Conservation (phyloP, 352 stramenopile genomes). For the Achlya hypogyna region DNA sequence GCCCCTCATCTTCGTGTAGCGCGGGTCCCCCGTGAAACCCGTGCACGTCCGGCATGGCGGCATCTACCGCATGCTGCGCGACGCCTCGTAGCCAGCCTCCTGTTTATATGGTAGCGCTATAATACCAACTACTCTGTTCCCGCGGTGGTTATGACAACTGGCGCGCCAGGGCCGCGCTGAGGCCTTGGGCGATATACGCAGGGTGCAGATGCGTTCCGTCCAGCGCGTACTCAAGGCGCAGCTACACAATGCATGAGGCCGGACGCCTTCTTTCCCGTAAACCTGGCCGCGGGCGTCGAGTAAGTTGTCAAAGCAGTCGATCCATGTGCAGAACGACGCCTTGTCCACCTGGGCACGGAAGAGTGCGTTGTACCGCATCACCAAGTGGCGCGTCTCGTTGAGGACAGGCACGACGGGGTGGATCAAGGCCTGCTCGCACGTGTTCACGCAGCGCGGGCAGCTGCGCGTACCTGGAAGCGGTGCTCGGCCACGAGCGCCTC, state of each 20-base stretch:
- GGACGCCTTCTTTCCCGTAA: not conserved
- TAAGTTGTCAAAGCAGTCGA: constrained; percentile 85
- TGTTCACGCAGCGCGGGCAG: not conserved
- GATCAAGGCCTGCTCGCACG: constrained; percentile 32
- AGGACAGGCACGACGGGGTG: constrained; percentile 86
- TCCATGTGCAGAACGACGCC: constrained; percentile 58
- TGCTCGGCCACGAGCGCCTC: constrained; percentile 40
- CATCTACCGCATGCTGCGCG: constrained; percentile 61
- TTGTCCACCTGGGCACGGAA: constrained; percentile 35
- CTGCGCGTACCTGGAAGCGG: constrained; percentile 36
- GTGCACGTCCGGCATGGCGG: constrained; percentile 47
- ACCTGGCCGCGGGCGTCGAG: constrained; percentile 40
- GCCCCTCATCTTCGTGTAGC: not conserved
- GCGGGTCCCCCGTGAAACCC: constrained; percentile 27
- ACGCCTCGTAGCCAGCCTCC: constrained; percentile 15
- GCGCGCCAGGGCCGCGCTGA: not conserved
- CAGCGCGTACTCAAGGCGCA: constrained; percentile 41
- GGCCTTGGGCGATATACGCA: constrained; percentile 35
- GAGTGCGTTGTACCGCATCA: constrained; percentile 76
- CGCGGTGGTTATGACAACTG: not conserved
- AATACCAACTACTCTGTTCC: too few species aligned
- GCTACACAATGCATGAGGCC: constrained; percentile 22
- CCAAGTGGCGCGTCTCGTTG: constrained; percentile 73
- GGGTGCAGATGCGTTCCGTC: constrained; percentile 85
- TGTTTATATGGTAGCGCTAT: not conserved